These are phyloP conservation scores for Ganoderma leucocontextum DNA, from an alignment of 1,284 basidiomycete genomes.

Conservation along the genomic window DNA sequence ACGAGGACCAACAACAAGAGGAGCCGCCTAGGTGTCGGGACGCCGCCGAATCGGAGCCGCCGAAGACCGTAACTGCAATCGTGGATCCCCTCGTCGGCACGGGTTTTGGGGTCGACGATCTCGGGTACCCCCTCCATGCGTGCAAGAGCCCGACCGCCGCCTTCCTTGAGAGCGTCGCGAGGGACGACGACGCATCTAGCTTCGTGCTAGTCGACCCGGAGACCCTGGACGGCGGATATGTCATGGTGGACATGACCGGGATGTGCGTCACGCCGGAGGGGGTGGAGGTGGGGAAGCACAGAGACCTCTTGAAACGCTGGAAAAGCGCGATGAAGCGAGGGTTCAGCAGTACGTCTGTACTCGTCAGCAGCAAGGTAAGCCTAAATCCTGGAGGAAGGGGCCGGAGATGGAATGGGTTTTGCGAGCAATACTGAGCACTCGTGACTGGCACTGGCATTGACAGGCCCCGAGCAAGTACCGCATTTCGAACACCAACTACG, in stretches of 20 bases:
- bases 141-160: background rate
- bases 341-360: background rate
- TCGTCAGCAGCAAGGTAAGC: slow-evolving; percentile 5
- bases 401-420: background rate
- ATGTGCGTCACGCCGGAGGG: slow-evolving; percentile 12
- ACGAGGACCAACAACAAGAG: background rate
- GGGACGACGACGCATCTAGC: background rate
- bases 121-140: slow-evolving; percentile 7
- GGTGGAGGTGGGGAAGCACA: slow-evolving; percentile 7
- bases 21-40: background rate
- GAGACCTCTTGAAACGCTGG: slow-evolving; percentile 6
- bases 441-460: background rate
- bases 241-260: slow-evolving; percentile 6
- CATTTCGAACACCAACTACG: slow-evolving; percentile 10
- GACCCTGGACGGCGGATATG: slow-evolving; percentile 6
- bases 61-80: background rate
- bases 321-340: slow-evolving; percentile 10
- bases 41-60: background rate
- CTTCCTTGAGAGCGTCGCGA: slow-evolving; percentile 4
- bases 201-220: slow-evolving; percentile 1
- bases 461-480: slow-evolving; percentile 7
- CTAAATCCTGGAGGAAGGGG: background rate
- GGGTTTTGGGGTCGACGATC: slow-evolving; percentile 6
- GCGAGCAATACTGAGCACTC: background rate
- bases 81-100: slow-evolving; percentile 4